Evolutionary conservation across 176 grass and related monocot genomes (phyloP), one percentile per base, ranked within the genome.

Genomic region (Musa acuminata): DNA sequence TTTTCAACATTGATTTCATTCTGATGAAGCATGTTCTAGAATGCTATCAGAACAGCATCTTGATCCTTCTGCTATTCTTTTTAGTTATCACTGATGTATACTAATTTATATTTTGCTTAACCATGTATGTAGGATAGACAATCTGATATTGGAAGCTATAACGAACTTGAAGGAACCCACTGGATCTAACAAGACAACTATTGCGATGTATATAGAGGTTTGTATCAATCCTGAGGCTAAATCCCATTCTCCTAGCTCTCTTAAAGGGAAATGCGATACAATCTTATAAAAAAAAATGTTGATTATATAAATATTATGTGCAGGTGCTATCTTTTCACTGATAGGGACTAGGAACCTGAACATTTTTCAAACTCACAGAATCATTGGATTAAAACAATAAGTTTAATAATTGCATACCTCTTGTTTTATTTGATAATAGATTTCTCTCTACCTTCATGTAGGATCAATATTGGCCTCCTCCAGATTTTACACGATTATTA

Each of bases 151-250:
- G 58, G 89, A 92, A 81, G 85, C 93, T 25, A 87, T 96, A 82
- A 90, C 74, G 75, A 85, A 80, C 67, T 84, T 96, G 89, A 92
- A 96, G 72, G 93, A 96, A 76, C 83, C 93, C 71, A 96, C 87
- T 8, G 93, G 93, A 62, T 96, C 93, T 49, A 78, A 88, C 80
- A 96, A 79, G 75, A 85, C 87, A 79, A 77, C 89, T 50, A 88
- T 96, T 79, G 80, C 89, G 62, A 73, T 73, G 62, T 96, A 90
- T 75, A 92, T 96, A 72, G 89, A 92, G 93, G 93, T 96, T 52
- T 80, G 29, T 35, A 35, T 35, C 29, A 35, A 35, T 35, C 29
- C 29, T 35, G 29, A 35, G 29, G 29, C 4, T 35, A 35, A 69
- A 55, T 11, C 57, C 11, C 24, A 43, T 70, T 35, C 29, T 35